Conservation (phyloP, 129 eudicot genomes). For the Helianthus annuus region DNA sequence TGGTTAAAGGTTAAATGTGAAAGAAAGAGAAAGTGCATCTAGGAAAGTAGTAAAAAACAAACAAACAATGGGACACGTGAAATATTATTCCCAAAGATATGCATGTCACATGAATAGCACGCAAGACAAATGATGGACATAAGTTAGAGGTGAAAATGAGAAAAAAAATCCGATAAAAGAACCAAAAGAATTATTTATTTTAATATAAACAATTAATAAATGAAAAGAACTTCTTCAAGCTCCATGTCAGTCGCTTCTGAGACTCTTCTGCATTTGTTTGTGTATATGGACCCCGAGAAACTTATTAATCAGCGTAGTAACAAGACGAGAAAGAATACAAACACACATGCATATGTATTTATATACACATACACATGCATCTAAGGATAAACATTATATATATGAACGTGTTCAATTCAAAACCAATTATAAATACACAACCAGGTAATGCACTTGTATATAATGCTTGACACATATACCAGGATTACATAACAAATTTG, state of each 20-base stretch:
- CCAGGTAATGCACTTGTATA: too few relatives aligned
- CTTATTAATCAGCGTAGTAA: constrained; percentile 24
- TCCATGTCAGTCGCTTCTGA: constrained; percentile 72
- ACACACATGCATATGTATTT: background rate
- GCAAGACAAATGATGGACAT: constrained; percentile 27
- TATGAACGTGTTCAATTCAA: too few relatives aligned
- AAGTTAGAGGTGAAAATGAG: constrained; percentile 21
- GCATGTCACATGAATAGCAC: constrained; percentile 46
- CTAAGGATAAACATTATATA: too few relatives aligned
- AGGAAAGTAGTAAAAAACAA: constrained; percentile 24
- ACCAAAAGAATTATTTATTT: constrained; percentile 46
- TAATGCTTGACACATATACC: too few relatives aligned
- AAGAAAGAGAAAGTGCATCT: constrained; percentile 11
- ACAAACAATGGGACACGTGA: constrained; percentile 42
- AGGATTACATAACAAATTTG: too few relatives aligned
- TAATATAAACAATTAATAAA: background rate
- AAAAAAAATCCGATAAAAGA: constrained; percentile 48
- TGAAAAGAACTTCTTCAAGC: constrained; percentile 23
- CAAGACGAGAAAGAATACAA: constrained; percentile 21
- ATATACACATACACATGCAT: constrained; percentile 28
- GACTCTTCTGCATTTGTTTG: constrained; percentile 34
- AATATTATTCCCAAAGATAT: constrained; percentile 45
- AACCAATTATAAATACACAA: too few relatives aligned
- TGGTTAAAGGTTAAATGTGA: constrained; percentile 4
- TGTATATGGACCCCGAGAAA: constrained; percentile 30